Conservation (phyloP, 2,329 filamentous ascomycete genomes). For the Magnaporthiopsis incrustans region DNA sequence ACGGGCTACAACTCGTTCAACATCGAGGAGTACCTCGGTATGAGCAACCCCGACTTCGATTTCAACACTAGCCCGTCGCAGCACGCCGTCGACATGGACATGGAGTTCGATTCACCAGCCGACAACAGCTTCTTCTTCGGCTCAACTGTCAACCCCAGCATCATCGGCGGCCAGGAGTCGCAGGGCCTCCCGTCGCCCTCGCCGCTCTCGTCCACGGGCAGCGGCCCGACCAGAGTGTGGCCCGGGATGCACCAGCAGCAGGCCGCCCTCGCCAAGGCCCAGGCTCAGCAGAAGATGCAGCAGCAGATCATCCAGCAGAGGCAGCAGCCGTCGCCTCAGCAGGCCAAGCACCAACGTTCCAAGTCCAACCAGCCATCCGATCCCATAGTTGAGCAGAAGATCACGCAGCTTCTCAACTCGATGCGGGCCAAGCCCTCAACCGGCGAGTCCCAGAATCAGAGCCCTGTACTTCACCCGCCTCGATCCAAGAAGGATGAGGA, state of each 20-base stretch:
- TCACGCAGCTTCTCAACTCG: constrained; percentile 83
- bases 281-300: constrained; percentile 60
- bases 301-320: constrained; percentile 48
- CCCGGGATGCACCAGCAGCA: constrained; percentile 93
- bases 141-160: constrained; percentile 60
- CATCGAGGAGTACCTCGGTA: constrained; percentile 38
- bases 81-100: constrained; percentile 56
- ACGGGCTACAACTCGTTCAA: constrained; percentile 42
- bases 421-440: constrained; percentile 64
- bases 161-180: constrained; percentile 57
- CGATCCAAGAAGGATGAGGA: constrained; percentile 88
- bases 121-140: constrained; percentile 60
- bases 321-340: constrained; percentile 29
- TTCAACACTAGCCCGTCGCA: constrained; percentile 62
- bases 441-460: background rate
- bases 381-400: constrained; percentile 81
- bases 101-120: constrained; percentile 54
- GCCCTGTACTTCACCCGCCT: constrained; percentile 22
- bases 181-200: constrained; percentile 37
- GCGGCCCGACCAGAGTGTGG: constrained; percentile 63
- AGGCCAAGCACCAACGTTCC: constrained; percentile 34
- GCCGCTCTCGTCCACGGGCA: constrained; percentile 33
- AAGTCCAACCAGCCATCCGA: constrained; percentile 50
- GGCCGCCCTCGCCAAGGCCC: constrained; percentile 68
- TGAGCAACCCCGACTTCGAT: constrained; percentile 60